A percentile compares a stretch with the other conserved stretches of the same genome.
Conservation (phyloP, 78 protist species). For the Andalucia godoyi region DNA sequence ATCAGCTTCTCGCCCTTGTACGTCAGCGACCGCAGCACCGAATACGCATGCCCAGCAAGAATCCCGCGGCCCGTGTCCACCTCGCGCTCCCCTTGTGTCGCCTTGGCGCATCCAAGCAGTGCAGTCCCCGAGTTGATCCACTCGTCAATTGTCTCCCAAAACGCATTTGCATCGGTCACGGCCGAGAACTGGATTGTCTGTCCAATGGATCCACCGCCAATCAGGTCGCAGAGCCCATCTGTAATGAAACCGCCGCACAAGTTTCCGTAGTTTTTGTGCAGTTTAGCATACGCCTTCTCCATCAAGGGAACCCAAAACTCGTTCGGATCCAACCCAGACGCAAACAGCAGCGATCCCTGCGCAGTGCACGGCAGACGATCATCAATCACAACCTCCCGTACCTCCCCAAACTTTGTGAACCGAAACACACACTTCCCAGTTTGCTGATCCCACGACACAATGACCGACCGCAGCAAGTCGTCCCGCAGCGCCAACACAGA, state of each 20-base stretch:
- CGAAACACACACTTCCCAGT: background rate
- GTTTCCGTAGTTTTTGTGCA: slow-evolving; percentile 23
- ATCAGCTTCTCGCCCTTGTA: background rate
- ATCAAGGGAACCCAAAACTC: slow-evolving; percentile 31
- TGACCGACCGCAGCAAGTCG: background rate
- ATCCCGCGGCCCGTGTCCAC: background rate
- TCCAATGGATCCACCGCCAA: slow-evolving; percentile 1
- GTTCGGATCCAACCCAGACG: background rate
- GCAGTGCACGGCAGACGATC: background rate
- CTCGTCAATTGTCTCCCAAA: background rate
- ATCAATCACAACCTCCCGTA: background rate
- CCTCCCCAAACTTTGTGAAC: background rate
- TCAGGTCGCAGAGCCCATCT: slow-evolving; percentile 20
- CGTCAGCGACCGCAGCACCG: background rate
- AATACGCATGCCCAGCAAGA: slow-evolving; percentile 1
- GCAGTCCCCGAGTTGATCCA: too few relatives aligned
- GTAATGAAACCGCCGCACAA: background rate
- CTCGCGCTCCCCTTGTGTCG: background rate
- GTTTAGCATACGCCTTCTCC: slow-evolving; percentile 63
- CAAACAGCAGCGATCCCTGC: background rate
- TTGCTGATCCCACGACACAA: too few relatives aligned
- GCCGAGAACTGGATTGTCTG: background rate
- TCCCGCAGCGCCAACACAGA: background rate
- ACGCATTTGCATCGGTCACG: background rate
- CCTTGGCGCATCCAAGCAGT: background rate